Conservation (phyloP, 2,329 filamentous ascomycete species). For the Phoma herbarum region DNA sequence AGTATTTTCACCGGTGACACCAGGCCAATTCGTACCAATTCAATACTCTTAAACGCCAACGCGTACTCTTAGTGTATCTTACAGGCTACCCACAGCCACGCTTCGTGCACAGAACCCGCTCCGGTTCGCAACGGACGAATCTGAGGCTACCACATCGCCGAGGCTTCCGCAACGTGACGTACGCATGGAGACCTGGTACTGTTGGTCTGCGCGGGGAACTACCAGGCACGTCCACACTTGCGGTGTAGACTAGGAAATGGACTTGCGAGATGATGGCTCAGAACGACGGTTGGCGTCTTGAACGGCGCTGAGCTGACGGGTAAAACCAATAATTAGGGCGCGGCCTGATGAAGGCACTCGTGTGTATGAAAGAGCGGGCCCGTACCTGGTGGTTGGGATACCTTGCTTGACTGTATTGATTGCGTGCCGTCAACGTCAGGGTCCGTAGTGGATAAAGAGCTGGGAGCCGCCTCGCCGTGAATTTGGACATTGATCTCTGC, state of each 20-base stretch:
- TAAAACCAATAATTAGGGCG: conserved; percentile 1
- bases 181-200: conserved; percentile 2
- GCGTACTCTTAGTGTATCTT: conserved; percentile 5
- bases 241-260: conserved; percentile 4
- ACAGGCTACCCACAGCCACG: not conserved
- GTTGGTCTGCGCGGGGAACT: conserved; percentile 3
- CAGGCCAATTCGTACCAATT: conserved; percentile 4
- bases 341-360: not conserved
- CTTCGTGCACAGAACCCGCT: not conserved
- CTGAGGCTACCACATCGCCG: conserved; percentile 5
- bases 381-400: conserved; percentile 9
- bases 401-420: conserved; percentile 8
- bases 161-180: conserved; percentile 18
- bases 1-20: conserved; percentile 12
- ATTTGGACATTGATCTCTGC: not conserved
- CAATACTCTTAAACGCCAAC: conserved; percentile 14
- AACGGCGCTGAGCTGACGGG: not conserved
- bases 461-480: not conserved
- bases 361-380: not conserved
- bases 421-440: conserved; percentile 6
- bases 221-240: not conserved
- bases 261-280: not conserved
- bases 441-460: conserved; percentile 12
- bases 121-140: conserved; percentile 13
- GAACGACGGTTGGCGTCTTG: conserved; percentile 3